These are phyloP conservation scores for Pyrenochaeta sp. DNA, from an alignment of 2,329 filamentous ascomycete genomes.

Conservation along the genomic window DNA sequence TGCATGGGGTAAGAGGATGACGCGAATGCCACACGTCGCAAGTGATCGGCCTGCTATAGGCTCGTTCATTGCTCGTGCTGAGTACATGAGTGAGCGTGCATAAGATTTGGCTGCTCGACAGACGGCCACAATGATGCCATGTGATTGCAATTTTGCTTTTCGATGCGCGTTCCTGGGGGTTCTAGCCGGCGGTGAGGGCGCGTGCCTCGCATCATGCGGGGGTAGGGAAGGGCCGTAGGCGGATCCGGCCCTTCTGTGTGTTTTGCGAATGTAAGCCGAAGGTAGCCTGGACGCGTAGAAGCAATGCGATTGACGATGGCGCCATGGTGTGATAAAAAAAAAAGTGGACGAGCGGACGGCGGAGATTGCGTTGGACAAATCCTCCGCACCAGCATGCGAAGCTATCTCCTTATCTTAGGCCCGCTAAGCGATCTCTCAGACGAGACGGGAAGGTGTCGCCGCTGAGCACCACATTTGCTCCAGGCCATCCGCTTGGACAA, in stretches of 20 bases:
- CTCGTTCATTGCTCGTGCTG: conserved; percentile 2
- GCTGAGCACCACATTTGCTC: neutral
- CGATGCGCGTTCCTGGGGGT: conserved; percentile 17
- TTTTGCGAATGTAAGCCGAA: conserved; percentile 36
- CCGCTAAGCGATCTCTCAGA: neutral
- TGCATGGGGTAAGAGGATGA: conserved; percentile 29
- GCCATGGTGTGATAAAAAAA: conserved; percentile 32
- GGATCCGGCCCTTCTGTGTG: conserved; percentile 17
- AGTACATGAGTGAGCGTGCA: conserved; percentile 18
- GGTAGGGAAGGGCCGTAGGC: conserved; percentile 18
- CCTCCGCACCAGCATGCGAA: neutral
- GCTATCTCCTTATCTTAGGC: conserved; percentile 11
- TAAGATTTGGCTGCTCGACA: conserved; percentile 16
- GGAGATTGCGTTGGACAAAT: conserved; percentile 9
- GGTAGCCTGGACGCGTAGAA: conserved; percentile 33
- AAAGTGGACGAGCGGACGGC: conserved; percentile 18
- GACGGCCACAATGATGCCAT: conserved; percentile 16
- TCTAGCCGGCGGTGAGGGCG: conserved; percentile 33
- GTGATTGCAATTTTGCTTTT: conserved; percentile 23
- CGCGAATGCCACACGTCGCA: conserved; percentile 21
- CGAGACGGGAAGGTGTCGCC: neutral
- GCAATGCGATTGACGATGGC: conserved; percentile 13
- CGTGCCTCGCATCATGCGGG: conserved; percentile 34
- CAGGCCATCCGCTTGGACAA: neutral
- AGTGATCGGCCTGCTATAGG: conserved; percentile 24